Evolutionary conservation across 148 eudicot genomes (phyloP).

Genomic region (Cornus controversa): DNA sequence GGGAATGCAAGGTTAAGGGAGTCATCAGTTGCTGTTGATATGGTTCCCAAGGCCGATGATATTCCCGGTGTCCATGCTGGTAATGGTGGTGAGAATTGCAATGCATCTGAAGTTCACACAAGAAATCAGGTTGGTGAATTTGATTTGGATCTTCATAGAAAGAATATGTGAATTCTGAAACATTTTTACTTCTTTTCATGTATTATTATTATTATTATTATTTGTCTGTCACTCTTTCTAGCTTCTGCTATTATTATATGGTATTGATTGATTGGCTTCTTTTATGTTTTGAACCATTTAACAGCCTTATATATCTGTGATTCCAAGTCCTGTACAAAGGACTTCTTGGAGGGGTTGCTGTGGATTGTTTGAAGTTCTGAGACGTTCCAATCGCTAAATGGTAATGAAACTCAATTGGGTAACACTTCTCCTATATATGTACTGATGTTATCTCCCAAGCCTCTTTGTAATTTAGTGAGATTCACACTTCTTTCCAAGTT

Average conservation of each 20-base stretch:
- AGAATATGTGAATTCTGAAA: too few relatives aligned
- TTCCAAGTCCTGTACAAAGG: not conserved
- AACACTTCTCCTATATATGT: too few relatives aligned
- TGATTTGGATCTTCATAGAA: not conserved
- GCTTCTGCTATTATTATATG: too few relatives aligned
- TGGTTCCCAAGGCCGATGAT: not conserved
- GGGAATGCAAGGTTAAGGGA: not conserved
- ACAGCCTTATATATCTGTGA: not conserved
- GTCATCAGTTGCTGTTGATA: not conserved
- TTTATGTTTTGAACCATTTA: not conserved
- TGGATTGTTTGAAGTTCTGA: not conserved
- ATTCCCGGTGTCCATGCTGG: too few relatives aligned
- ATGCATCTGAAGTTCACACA: slow-evolving; percentile 3
- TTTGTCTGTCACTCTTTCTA: too few relatives aligned
- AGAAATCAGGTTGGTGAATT: not conserved
- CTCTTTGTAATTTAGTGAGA: too few relatives aligned
- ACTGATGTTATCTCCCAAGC: too few relatives aligned
- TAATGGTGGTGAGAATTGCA: not conserved
- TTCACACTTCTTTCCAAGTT: too few relatives aligned
- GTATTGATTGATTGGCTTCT: not conserved
- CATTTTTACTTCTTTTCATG: too few relatives aligned
- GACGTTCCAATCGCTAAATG: not conserved
- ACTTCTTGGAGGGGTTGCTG: not conserved
- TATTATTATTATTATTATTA: too few relatives aligned
- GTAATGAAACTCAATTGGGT: not conserved